Evolutionary conservation across 2,329 filamentous ascomycete genomes (phyloP).

Genomic region (Penicillium sp.): DNA sequence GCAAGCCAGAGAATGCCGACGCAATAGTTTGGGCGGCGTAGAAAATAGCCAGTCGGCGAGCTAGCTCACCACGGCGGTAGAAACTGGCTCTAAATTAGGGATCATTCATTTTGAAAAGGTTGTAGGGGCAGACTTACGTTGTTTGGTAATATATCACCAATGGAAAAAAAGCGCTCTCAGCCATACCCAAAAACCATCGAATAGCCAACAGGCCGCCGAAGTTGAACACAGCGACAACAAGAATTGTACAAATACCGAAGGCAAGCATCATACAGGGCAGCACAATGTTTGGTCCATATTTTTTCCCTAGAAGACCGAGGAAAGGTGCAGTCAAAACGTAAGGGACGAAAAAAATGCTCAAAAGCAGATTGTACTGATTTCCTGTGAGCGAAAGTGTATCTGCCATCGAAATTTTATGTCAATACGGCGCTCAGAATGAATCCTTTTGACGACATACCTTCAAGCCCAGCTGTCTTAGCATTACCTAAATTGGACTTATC

Average conservation of each 20-base stretch:
- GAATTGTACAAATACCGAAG: constrained; percentile 24
- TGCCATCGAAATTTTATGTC: constrained; percentile 1
- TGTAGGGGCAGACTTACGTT: constrained; percentile 15
- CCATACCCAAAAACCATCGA: constrained; percentile 30
- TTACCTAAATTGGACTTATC: constrained; percentile 43
- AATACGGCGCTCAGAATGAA: neutral
- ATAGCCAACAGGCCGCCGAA: constrained; percentile 27
- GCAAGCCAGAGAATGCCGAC: constrained; percentile 31
- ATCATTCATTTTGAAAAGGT: neutral
- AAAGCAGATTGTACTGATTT: constrained; percentile 28
- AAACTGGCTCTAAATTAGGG: constrained; percentile 12
- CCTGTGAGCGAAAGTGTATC: constrained; percentile 23
- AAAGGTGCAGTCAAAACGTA: constrained; percentile 30
- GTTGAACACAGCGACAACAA: constrained; percentile 24
- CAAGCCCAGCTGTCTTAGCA: constrained; percentile 28
- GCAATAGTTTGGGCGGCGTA: constrained; percentile 30
- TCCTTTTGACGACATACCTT: constrained; percentile 9
- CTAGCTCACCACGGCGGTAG: constrained; percentile 31
- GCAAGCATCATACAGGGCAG: constrained; percentile 29
- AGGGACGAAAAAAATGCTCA: constrained; percentile 30
- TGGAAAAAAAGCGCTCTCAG: constrained; percentile 31
- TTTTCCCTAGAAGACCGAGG: constrained; percentile 29
- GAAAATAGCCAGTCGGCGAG: constrained; percentile 30
- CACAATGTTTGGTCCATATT: constrained; percentile 25
- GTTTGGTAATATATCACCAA: constrained; percentile 30